Conservation (phyloP, 2,329 filamentous ascomycete genomes). For the Diaporthe ilicicola region DNA sequence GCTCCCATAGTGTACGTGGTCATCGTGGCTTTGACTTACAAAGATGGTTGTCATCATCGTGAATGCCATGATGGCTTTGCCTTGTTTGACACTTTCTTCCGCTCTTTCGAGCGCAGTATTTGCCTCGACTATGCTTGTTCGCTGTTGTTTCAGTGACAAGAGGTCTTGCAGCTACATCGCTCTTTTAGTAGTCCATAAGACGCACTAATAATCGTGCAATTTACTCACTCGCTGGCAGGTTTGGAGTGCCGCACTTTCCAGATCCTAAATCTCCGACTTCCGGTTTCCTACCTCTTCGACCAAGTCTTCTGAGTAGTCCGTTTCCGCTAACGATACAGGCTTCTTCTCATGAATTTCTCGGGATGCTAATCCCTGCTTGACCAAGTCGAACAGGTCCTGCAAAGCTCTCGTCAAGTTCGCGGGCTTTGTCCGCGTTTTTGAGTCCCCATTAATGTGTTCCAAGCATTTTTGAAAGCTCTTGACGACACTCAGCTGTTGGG, state of each 20-base stretch:
- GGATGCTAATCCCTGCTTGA: not conserved
- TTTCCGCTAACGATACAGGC: not conserved
- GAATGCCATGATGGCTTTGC: constrained; percentile 16
- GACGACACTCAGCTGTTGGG: constrained; percentile 16
- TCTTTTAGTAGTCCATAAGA: not conserved
- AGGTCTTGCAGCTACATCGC: constrained; percentile 10
- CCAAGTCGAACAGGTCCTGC: not conserved
- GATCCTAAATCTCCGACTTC: constrained; percentile 9
- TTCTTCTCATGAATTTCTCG: accelerated
- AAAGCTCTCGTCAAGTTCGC: not conserved
- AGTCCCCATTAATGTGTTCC: not conserved
- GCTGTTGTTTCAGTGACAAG: constrained; percentile 30
- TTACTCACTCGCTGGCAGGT: constrained; percentile 16
- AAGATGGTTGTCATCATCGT: constrained; percentile 27
- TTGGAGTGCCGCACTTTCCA: constrained; percentile 13
- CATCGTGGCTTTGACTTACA: constrained; percentile 39
- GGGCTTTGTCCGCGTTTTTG: not conserved
- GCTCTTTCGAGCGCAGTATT: not conserved
- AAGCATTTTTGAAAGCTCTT: constrained; percentile 18
- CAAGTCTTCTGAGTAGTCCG: constrained; percentile 12
- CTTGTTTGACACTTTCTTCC: not conserved
- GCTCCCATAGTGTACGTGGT: no score
- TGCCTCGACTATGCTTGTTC: constrained; percentile 20
- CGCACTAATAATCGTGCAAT: not conserved
- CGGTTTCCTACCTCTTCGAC: constrained; percentile 10